Conservation (phyloP, 2,329 filamentous ascomycete genomes). For the Epichloe coenophiala region DNA sequence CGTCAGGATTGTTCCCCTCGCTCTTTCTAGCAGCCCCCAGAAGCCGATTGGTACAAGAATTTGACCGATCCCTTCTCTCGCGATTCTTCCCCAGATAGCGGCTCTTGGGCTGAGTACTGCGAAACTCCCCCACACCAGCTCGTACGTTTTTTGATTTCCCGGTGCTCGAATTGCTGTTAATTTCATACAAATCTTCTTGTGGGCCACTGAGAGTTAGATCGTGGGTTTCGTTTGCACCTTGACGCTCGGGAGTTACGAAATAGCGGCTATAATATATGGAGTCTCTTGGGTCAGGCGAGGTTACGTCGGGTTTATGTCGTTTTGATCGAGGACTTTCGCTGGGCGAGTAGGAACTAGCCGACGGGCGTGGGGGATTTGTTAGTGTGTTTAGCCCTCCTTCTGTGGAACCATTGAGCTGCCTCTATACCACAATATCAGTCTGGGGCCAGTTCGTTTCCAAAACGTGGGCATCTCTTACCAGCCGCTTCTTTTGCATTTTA, state of each 20-base stretch:
- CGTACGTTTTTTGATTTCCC: neutral
- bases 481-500: conserved; percentile 11
- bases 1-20: neutral
- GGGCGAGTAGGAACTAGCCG: neutral
- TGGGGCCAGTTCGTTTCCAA: neutral
- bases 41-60: conserved; percentile 13
- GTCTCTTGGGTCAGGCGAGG: neutral
- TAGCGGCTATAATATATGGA: neutral
- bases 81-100: neutral
- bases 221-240: neutral
- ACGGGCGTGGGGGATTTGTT: neutral
- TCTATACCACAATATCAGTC: conserved; percentile 1
- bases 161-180: neutral
- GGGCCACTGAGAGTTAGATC: neutral
- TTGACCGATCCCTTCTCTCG: neutral
- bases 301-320: neutral
- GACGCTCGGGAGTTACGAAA: neutral
- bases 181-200: neutral
- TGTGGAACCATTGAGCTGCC: conserved; percentile 1
- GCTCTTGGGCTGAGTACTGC: neutral
- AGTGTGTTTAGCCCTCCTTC: conserved; percentile 6
- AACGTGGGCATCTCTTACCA: conserved; percentile 11
- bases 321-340: conserved; percentile 1
- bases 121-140: neutral
- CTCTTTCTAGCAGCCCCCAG: neutral